phyloP scores from a whole-genome alignment of 495 filamentous ascomycete species.

The Letharia lupina region DNA sequence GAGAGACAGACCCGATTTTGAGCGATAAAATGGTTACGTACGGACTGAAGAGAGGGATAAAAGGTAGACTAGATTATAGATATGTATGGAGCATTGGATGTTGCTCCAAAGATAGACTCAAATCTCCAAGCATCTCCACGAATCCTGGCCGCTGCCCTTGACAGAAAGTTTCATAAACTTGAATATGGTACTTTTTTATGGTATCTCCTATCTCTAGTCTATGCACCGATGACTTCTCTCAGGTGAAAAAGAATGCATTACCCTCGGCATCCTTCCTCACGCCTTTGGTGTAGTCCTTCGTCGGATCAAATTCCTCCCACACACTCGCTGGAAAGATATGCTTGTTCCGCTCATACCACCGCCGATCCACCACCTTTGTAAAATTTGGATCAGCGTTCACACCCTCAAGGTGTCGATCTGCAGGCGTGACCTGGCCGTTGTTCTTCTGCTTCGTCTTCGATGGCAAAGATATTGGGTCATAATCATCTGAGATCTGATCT shows the following conservation, averaged over 20 bases:
- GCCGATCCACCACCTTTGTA: constrained; percentile 90
- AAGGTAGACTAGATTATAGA: neutral
- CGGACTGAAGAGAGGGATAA: neutral
- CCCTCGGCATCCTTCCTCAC: constrained; percentile 76
- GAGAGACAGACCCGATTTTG: neutral
- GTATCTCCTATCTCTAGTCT: neutral
- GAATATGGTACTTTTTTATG: neutral
- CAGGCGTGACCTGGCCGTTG: constrained; percentile 10
- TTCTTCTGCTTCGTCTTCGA: constrained; percentile 34
- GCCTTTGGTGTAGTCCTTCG: constrained; percentile 72
- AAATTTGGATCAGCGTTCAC: constrained; percentile 66
- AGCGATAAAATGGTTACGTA: neutral
- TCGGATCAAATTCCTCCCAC: constrained; percentile 92
- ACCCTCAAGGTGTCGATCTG: constrained; percentile 54
- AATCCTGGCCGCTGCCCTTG: neutral
- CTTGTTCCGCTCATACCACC: constrained; percentile 97
- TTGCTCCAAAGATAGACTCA: neutral
- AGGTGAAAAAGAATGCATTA: constrained; percentile 85
- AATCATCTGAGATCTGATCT: constrained; percentile 20
- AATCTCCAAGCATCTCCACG: neutral
- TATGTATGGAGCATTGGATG: neutral
- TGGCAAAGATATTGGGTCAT: constrained; percentile 41
- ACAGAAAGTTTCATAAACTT: neutral
- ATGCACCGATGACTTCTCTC: neutral
- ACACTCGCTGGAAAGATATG: constrained; percentile 94